Evolutionary conservation across 2,329 filamentous ascomycete species (phyloP).

Genomic region (Neonectria hederae): DNA sequence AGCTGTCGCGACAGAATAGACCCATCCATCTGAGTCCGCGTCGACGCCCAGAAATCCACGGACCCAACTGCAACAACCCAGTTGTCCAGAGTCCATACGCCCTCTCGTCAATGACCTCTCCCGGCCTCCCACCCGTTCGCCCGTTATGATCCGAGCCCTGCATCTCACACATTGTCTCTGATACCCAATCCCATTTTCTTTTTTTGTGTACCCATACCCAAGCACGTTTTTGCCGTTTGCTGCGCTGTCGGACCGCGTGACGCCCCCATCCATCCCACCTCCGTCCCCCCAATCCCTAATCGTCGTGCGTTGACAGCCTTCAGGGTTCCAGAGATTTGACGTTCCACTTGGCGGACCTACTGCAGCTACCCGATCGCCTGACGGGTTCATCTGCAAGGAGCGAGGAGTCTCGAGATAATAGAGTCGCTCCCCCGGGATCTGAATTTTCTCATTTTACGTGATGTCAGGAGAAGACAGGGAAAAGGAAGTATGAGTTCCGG

Average conservation of each 20-base stretch:
- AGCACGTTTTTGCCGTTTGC: conserved; percentile 31
- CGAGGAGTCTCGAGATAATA: conserved; percentile 43
- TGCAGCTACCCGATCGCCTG: conserved; percentile 49
- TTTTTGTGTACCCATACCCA: conserved; percentile 29
- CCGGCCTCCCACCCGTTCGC: conserved; percentile 46
- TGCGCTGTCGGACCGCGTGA: conserved; percentile 42
- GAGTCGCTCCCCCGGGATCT: conserved; percentile 41
- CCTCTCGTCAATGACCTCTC: conserved; percentile 44
- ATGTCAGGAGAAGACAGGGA: conserved; percentile 43
- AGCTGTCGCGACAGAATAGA: conserved; percentile 8
- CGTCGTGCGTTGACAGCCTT: conserved; percentile 29
- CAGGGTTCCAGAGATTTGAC: conserved; percentile 38
- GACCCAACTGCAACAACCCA: conserved; percentile 6
- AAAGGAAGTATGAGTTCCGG: conserved; percentile 55
- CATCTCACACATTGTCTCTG: conserved; percentile 42
- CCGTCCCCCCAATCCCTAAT: conserved; percentile 29
- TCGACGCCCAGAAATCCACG: conserved; percentile 14
- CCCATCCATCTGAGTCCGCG: conserved; percentile 1
- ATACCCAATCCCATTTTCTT: conserved; percentile 31
- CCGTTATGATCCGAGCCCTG: conserved; percentile 45
- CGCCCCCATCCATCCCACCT: conserved; percentile 32
- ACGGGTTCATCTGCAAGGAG: conserved; percentile 47
- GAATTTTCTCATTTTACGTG: conserved; percentile 30
- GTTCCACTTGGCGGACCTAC: conserved; percentile 40
- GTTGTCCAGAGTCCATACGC: conserved; percentile 6